Evolutionary conservation across 2,329 filamentous ascomycete genomes (phyloP), one percentile per base, ranked within the genome.

Genomic region (Talaromyces sp.): DNA sequence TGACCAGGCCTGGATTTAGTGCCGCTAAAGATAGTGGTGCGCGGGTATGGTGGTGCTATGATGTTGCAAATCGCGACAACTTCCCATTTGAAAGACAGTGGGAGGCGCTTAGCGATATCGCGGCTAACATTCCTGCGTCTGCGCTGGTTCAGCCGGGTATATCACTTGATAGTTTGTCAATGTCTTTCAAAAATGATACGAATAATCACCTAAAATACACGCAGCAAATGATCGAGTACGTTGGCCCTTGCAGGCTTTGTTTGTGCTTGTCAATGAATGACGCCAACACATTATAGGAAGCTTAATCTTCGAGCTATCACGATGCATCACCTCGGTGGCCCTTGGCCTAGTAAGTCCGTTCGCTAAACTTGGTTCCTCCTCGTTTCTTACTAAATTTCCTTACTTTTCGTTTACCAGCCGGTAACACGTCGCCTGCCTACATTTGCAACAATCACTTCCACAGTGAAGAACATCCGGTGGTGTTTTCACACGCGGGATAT

Each of bases 21-120:
- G 82, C 78, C 0, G 78, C 76, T 0, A 70, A 83, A 4, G 79
- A 82, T 14, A 83, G 81, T 44, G 78, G 81, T 2, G 80, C 78
- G 0, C 71, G 81, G 0, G 78, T 83, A 0, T 81, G 79, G 62
- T 83, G 79, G 79, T 75, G 73, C 1, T 79, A 77, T 44, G 66
- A 55, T 18, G 53, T 55, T 55, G 31, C 53, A 34, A 34, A 55
- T 55, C n/a, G 31, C 5, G 31, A 55, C 27, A 55, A 55, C 5
- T 55, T 36, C 18, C 28, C 53, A 2, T 34, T 55, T 31, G 31
- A 55, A 23, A 23, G n/a, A n/a, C 53, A 55, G 10, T 55, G 53
- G 53, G 53, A 55, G 31, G 53, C 31, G 31, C 53, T 55, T 7
- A 34, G 28, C 12, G n/a, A n/a, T 34, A 34, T 55, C 5, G 53